Evolutionary conservation across 768 basidiomycete genomes (phyloP).

Genomic region (Kwoniella sp.): DNA sequence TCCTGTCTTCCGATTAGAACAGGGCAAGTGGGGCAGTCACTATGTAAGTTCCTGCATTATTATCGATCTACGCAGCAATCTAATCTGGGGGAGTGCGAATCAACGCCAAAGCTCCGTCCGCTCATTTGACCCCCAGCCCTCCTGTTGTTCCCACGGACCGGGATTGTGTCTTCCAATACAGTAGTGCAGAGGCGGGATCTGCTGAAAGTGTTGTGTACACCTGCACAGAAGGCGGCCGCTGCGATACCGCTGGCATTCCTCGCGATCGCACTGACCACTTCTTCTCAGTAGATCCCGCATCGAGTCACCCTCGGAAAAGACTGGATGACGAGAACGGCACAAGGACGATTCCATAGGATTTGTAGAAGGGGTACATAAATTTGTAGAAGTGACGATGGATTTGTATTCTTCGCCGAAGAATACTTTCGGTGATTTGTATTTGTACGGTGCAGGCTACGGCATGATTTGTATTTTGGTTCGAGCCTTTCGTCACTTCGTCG

Average conservation of each 20-base stretch:
- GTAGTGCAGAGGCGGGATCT: too few species aligned
- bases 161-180: too few species aligned
- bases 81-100: neutral
- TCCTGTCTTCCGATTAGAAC: too few species aligned
- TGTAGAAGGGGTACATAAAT: neutral
- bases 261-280: neutral
- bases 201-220: too few species aligned
- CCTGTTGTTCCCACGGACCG: too few species aligned
- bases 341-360: neutral
- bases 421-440: neutral
- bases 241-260: neutral
- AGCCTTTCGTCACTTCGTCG: too few species aligned
- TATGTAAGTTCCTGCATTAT: too few species aligned
- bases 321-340: neutral
- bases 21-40: too few species aligned
- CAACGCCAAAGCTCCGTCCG: too few species aligned
- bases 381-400: neutral
- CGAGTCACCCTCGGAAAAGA: neutral
- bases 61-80: slow-evolving; percentile 1
- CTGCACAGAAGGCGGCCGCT: too few species aligned
- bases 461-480: neutral
- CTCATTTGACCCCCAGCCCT: too few species aligned
- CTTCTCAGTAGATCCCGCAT: neutral
- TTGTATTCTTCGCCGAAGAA: neutral
- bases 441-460: neutral